A percentile compares a stretch with the other conserved stretches of the same genome.
Conservation (phyloP, 23 red algal species). For the Chondrus crispus region DNA sequence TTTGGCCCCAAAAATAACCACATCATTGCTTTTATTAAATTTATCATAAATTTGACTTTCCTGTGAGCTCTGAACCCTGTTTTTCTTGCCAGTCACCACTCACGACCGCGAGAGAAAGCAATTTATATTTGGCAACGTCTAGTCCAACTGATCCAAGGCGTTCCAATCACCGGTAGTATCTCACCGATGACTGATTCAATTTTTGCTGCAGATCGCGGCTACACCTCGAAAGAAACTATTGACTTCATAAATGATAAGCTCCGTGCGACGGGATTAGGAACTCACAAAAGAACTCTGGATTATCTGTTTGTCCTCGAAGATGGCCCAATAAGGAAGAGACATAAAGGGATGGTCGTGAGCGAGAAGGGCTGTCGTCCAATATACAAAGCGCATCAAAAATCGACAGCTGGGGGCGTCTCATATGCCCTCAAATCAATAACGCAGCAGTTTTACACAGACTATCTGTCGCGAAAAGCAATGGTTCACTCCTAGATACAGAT, state of each 20-base stretch:
- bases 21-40: too few species aligned
- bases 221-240: neutral
- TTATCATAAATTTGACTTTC: too few species aligned
- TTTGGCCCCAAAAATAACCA: too few species aligned
- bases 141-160: neutral
- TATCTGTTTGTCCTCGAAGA: neutral
- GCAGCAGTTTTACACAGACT: too few species aligned
- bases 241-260: neutral
- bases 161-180: neutral
- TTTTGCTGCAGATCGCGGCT: neutral
- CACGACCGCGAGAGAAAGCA: neutral
- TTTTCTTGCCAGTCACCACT: neutral
- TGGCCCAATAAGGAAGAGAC: neutral
- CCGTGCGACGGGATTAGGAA: neutral
- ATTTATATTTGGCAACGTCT: neutral
- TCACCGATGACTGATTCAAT: neutral
- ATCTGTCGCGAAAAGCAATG: too few species aligned
- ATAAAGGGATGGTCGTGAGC: neutral
- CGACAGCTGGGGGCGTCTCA: too few species aligned
- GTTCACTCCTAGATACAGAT: too few species aligned
- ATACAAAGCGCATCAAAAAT: neutral
- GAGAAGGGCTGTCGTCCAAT: neutral
- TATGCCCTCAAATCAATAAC: too few species aligned
- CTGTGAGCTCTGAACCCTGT: slow-evolving; percentile 1
- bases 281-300: neutral